Conservation (phyloP, 73 alveolate species). For the Paramecium caudatum region DNA sequence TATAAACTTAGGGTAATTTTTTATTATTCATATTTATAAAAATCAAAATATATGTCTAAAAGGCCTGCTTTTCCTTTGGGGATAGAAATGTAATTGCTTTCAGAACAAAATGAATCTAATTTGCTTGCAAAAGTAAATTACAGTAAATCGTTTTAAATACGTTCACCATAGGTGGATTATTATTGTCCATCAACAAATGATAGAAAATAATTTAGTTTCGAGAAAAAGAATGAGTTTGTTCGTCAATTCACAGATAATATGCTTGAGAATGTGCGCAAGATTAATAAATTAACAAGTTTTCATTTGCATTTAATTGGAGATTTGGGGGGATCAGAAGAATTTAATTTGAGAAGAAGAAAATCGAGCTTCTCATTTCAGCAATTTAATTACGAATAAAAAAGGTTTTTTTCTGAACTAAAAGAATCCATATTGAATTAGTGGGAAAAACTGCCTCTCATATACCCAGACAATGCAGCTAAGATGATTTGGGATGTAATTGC, state of each 20-base stretch:
- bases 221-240: not conserved
- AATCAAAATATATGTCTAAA: too few relatives aligned
- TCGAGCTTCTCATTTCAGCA: constrained; percentile 12
- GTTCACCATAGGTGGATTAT: not conserved
- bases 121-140: not conserved
- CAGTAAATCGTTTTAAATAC: too few relatives aligned
- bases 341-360: not conserved
- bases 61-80: not conserved
- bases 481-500: constrained; percentile 42
- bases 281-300: not conserved
- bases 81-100: not conserved
- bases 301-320: constrained; percentile 6
- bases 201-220: not conserved
- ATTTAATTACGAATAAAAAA: not conserved
- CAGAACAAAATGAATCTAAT: constrained; percentile 50
- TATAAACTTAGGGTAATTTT: not conserved
- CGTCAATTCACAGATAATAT: not conserved
- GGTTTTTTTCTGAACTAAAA: not conserved
- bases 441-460: constrained; percentile 31
- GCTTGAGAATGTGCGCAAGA: not conserved
- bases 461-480: not conserved
- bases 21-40: constrained; percentile 7
- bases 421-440: not conserved
- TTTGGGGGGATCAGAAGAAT: constrained; percentile 14
- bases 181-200: constrained; percentile 25